Percentiles rank a stretch among this genome's conserved stretches.
These are phyloP conservation scores for Nicotiana tomentosiformis DNA, from an alignment of 257 asterid genomes.

Conservation along the genomic window DNA sequence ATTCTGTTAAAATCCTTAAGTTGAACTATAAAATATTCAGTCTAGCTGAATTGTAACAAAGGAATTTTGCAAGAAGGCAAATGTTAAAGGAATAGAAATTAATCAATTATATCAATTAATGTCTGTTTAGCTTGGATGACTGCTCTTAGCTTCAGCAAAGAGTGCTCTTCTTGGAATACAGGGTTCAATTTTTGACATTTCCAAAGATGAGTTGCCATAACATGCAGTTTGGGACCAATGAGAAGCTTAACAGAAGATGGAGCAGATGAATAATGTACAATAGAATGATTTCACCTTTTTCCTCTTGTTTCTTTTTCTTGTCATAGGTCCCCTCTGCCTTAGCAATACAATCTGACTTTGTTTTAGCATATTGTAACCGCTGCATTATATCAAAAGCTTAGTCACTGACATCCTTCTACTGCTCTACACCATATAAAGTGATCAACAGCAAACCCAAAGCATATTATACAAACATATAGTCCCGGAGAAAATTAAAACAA, in stretches of 20 bases:
- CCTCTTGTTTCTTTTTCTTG: constrained; percentile 97
- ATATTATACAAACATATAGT: background rate
- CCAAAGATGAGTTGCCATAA: background rate
- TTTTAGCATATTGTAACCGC: constrained; percentile 92
- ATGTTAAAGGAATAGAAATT: background rate
- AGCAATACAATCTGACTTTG: constrained; percentile 90
- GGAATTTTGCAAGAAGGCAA: background rate
- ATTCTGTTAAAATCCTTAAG: background rate
- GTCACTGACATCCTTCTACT: background rate
- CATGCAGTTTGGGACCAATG: background rate
- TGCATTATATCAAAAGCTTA: constrained; percentile 28
- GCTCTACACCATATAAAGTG: background rate
- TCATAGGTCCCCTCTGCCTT: constrained; percentile 98
- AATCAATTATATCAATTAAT: background rate
- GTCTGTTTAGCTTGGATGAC: background rate
- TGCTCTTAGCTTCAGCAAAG: background rate
- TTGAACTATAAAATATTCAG: background rate
- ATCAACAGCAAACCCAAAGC: background rate
- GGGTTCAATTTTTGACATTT: background rate
- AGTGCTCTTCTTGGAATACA: background rate
- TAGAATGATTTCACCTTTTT: constrained; percentile 54
- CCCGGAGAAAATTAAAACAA: background rate
- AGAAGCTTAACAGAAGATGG: background rate
- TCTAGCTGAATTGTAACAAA: background rate
- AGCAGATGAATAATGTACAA: background rate